Base-by-base conservation (phyloP, 345 rosid species). In the Clausena lansium region DNA sequence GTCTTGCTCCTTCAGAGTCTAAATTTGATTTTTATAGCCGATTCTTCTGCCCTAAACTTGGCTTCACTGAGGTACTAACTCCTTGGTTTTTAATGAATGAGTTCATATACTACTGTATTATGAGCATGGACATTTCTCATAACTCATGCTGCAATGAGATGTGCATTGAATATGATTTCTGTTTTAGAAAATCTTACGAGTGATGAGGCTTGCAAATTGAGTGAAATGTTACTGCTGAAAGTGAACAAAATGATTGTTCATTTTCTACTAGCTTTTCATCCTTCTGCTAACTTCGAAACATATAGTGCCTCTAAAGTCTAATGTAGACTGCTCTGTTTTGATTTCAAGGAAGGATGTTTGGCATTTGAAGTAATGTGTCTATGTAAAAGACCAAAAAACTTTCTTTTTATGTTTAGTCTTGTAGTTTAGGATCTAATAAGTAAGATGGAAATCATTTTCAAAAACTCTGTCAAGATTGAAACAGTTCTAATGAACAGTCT, bases 11-110 rank as follows among this genome's bases (percentile, higher is more conserved):
- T 22, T 67, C 79, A 4, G 93, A 84, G 32, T 89, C 95, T 33
- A 86, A 80, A 17, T 92, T 92, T 71, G 92, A 92, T 79, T 88
- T 91, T 74, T 80, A 75, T 33, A 93, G 96, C 79, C 88, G 99
- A 24, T 90, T 27, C 87, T 95, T 93, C 30, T 80, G 80, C 70
- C 98, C 96, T 2, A 91, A 90, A 78, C 10, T 77, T 0, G 96
- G 98, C 50, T 15, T 91, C 69, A 75, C 86, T 58, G 97, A 93
- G 98, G 98, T 86, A 83, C n/a, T n/a, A n/a, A 27, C 11, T 5
- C 13, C 1, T 36, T 55, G 47, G 30, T 22, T 4, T 30, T 55
- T 33, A 54, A 25, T 70, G 36, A 28, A 4, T 50, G 22, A 50
- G 55, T 14, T 50, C 6, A 4, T 50, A 0, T 50, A 50, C 55